These are phyloP conservation scores for Gnomoniopsis smithogilvyi DNA, from an alignment of 2,329 filamentous ascomycete genomes.

Conservation along the genomic window DNA sequence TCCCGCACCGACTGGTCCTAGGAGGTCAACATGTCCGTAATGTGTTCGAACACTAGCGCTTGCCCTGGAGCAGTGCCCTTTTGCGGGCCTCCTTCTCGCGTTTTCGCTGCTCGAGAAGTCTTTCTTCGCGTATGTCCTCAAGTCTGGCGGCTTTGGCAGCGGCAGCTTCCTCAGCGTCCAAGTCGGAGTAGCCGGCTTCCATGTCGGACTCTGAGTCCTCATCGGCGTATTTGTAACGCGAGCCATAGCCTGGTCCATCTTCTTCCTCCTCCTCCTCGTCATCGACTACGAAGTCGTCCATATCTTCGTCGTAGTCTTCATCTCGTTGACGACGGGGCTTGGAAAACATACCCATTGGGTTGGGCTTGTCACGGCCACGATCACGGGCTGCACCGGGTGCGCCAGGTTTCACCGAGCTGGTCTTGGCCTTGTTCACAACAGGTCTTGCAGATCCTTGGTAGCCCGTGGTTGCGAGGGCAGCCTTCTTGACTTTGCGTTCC, in stretches of 20 bases:
- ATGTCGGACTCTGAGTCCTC: conserved; percentile 72
- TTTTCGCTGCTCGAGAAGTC: conserved; percentile 59
- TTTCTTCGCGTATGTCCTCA: conserved; percentile 65
- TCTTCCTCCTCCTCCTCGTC: conserved; percentile 53
- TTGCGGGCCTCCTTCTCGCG: conserved; percentile 59
- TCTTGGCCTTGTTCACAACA: conserved; percentile 34
- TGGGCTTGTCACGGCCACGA: conserved; percentile 22
- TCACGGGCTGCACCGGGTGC: conserved; percentile 19
- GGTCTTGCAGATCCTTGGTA: conserved; percentile 64
- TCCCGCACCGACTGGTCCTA: neutral
- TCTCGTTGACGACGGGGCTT: conserved; percentile 33
- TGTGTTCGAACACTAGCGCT: neutral
- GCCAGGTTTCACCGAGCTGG: conserved; percentile 28
- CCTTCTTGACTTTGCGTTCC: conserved; percentile 61
- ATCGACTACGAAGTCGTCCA: conserved; percentile 61
- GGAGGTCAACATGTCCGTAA: neutral
- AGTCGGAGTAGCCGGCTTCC: conserved; percentile 72
- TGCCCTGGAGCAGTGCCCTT: conserved; percentile 23
- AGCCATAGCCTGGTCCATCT: conserved; percentile 22
- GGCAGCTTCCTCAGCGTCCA: conserved; percentile 66
- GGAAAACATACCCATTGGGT: conserved; percentile 30
- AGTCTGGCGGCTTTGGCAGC: conserved; percentile 61
- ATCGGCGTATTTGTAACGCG: conserved; percentile 46
- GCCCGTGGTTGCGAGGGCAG: conserved; percentile 59
- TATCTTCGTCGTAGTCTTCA: conserved; percentile 59